Conservation (phyloP, 768 basidiomycete genomes). For the Trichaptum fuscoviolaceum region DNA sequence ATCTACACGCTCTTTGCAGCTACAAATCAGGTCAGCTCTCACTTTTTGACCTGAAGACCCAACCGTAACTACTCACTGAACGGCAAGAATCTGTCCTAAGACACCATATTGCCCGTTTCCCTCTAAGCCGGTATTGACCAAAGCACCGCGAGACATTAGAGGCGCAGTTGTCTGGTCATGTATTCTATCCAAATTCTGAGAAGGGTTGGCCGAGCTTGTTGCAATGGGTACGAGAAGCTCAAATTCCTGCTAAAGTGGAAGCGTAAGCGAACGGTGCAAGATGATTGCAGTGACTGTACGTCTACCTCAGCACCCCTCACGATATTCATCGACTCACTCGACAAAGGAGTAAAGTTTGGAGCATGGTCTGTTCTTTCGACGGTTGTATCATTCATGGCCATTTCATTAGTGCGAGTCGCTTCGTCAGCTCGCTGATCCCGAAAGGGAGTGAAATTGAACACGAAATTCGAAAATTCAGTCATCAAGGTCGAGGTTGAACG, state of each 20-base stretch:
- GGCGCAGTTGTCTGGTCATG: constrained; percentile 46
- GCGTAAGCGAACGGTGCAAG: not conserved
- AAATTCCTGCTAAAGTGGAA: not conserved
- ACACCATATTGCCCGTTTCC: constrained; percentile 57
- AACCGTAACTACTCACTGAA: constrained; percentile 32
- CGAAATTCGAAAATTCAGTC: not conserved
- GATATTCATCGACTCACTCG: not conserved
- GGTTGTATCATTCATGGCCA: not conserved
- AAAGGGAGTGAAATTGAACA: not conserved
- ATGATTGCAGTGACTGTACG: not conserved
- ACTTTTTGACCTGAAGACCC: constrained; percentile 1
- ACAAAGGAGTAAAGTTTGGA: not conserved
- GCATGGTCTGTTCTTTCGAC: not conserved
- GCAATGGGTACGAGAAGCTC: not conserved
- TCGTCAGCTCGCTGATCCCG: not conserved
- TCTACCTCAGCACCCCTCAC: not conserved
- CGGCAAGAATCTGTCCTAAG: constrained; percentile 42
- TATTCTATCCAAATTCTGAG: not conserved
- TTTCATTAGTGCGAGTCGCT: not conserved
- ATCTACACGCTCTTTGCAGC: constrained; percentile 29
- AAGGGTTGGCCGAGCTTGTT: not conserved
- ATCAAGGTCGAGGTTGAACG: not conserved
- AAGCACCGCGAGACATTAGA: constrained; percentile 47
- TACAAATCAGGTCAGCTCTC: constrained; percentile 13
- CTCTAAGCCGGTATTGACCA: constrained; percentile 24